These are phyloP conservation scores for Tricladium varicosporioides DNA, from an alignment of 2,329 filamentous ascomycete species.

Conservation along the genomic window DNA sequence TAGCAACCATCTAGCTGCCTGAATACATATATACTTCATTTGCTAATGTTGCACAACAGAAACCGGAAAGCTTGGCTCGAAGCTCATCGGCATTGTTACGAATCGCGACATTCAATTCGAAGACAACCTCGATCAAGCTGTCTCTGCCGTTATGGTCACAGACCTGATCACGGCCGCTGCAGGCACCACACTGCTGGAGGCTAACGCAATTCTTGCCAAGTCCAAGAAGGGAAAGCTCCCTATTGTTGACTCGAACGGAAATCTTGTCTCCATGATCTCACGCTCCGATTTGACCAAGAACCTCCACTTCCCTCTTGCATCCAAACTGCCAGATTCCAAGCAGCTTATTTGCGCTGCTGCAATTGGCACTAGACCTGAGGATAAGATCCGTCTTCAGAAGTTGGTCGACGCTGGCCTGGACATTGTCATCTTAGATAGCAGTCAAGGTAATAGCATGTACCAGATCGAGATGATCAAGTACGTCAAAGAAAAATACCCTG, in stretches of 20 bases:
- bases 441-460: constrained; percentile 97
- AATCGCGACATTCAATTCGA: constrained; percentile 98
- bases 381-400: constrained; percentile 81
- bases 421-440: constrained; percentile 92
- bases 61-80: constrained; percentile 87
- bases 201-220: constrained; percentile 87
- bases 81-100: constrained; percentile 95
- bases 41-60: constrained; percentile 56
- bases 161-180: constrained; percentile 85
- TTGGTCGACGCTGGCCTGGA: constrained; percentile 94
- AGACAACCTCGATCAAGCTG: constrained; percentile 65
- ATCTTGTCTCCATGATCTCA: constrained; percentile 88
- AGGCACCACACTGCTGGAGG: constrained; percentile 81
- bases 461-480: constrained; percentile 98
- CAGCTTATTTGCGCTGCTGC: constrained; percentile 94
- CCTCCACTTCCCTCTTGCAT: constrained; percentile 92
- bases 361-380: constrained; percentile 91
- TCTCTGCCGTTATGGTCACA: constrained; percentile 91
- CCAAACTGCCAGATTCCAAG: constrained; percentile 95
- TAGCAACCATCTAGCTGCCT: not conserved
- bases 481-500: constrained; percentile 82
- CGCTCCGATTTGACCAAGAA: constrained; percentile 98
- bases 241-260: constrained; percentile 79
- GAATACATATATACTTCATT: constrained; percentile 10
- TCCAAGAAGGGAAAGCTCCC: constrained; percentile 99